Evolutionary conservation across 2,329 filamentous ascomycete species (phyloP), one percentile per base, ranked within the genome.

Genomic region (Metarhizium guizhouense): DNA sequence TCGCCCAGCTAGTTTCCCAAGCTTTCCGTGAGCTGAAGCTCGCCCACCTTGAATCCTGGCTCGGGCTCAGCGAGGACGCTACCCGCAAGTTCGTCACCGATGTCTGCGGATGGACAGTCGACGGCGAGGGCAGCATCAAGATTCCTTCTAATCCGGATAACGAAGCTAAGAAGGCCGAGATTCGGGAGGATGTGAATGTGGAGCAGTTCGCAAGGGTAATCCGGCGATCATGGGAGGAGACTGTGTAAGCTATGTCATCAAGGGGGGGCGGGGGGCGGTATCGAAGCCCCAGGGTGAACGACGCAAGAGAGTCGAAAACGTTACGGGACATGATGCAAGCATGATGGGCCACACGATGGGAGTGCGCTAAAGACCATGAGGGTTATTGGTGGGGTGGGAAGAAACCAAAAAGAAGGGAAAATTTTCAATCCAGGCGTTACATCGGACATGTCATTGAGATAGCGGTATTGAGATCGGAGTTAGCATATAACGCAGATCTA

Each of bases 121-220:
- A 90, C 58, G 76, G 78, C 34, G 83, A 78, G 54, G 77, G 80
- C 38, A 67, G 76, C 47, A 85, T 96, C 60, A 83, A 83, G 71
- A 83, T 99, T 56, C 94, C 94, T 55, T 78, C 86, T 67, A 99
- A 99, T 77, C 89, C 94, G 68, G 94, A 99, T 75, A 96, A 96
- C 72, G 93, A 97, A 82, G 94, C 91, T 48, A 90, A 95, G 79
- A 94, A 94, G 73, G 87, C 91, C 45, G 88, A 96, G 72, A 95
- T 96, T 67, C 84, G 92, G 65, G 94, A 99, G 79, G 92, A 94
- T 62, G 94, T 99, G 68, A 90, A 88, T 73, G 86, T 95, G 58
- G 89, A 94, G 63, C 90, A 90, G 77, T 92, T 92, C 72, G 77
- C 83, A 53, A 80, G 90, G 63, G 85, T 95, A 59, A 84, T 96